A percentile compares a stretch with the other conserved stretches of the same genome.
Conservation (phyloP, 768 basidiomycete species). For the Leccinum aurantiacum region DNA sequence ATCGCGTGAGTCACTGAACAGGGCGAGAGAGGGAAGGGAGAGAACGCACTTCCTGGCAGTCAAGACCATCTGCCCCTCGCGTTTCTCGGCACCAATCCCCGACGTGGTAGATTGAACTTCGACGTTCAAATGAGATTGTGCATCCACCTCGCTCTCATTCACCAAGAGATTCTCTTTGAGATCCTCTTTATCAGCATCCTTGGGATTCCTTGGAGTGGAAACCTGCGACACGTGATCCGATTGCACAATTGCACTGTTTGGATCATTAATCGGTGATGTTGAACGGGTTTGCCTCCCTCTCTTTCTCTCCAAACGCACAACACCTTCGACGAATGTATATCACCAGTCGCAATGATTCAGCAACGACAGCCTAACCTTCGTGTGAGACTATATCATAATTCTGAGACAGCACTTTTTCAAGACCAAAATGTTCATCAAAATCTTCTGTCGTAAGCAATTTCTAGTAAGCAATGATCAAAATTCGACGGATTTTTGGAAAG, state of each 20-base stretch:
- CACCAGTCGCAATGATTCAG: neutral
- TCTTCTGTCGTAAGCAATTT: neutral
- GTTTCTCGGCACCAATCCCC: neutral
- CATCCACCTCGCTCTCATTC: neutral
- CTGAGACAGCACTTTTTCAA: neutral
- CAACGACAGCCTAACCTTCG: neutral
- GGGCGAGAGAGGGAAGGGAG: too few species aligned
- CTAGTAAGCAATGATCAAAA: neutral
- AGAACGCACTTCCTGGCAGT: too few species aligned
- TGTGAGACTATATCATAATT: conserved; percentile 3
- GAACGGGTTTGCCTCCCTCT: neutral
- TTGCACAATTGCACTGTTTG: neutral
- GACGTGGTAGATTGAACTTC: neutral
- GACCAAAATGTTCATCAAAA: neutral
- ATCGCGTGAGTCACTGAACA: too few species aligned
- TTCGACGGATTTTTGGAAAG: neutral
- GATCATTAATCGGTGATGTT: neutral
- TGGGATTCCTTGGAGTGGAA: neutral
- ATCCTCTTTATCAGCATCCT: neutral
- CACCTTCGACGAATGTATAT: neutral
- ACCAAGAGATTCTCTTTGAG: too few species aligned
- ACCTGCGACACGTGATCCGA: too few species aligned
- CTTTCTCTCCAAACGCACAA: conserved; percentile 2
- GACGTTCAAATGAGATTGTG: neutral
- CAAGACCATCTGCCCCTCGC: too few species aligned